phyloP scores from a whole-genome alignment of 495 filamentous ascomycete genomes.

The Annulohypoxylon stygium region DNA sequence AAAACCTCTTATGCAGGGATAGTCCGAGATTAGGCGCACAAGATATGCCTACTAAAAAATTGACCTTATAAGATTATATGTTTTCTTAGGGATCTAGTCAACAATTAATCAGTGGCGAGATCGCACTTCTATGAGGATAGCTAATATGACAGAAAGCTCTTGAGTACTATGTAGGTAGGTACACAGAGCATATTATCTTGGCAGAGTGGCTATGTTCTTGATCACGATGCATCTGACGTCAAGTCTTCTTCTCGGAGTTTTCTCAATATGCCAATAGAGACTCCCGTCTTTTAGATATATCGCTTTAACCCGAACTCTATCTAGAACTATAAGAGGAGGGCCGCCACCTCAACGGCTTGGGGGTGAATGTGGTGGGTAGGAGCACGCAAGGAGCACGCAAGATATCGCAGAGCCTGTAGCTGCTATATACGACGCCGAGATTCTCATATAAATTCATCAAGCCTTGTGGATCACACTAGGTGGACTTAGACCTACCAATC shows the following conservation, averaged over 20 bases:
- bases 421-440: slow-evolving; percentile 26
- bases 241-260: background rate
- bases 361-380: slow-evolving; percentile 14
- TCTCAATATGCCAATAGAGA: background rate
- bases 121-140: background rate
- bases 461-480: slow-evolving; percentile 10
- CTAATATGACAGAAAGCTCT: background rate
- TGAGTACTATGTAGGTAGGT: background rate
- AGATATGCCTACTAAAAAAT: no score
- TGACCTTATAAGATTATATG: background rate
- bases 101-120: no score
- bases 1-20: no score
- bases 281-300: background rate
- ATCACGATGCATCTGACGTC: slow-evolving; percentile 3
- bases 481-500: slow-evolving; percentile 19
- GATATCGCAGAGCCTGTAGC: slow-evolving; percentile 21
- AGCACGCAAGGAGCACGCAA: slow-evolving; percentile 39
- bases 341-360: slow-evolving; percentile 16
- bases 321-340: background rate
- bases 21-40: no score
- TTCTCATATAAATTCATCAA: slow-evolving; percentile 24
- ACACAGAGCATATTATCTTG: background rate
- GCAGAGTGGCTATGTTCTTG: slow-evolving; percentile 3
- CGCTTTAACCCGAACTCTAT: background rate
- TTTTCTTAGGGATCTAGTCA: no score